phyloP scores from a whole-genome alignment of 148 eudicot species.

The Polygonum aviculare region DNA sequence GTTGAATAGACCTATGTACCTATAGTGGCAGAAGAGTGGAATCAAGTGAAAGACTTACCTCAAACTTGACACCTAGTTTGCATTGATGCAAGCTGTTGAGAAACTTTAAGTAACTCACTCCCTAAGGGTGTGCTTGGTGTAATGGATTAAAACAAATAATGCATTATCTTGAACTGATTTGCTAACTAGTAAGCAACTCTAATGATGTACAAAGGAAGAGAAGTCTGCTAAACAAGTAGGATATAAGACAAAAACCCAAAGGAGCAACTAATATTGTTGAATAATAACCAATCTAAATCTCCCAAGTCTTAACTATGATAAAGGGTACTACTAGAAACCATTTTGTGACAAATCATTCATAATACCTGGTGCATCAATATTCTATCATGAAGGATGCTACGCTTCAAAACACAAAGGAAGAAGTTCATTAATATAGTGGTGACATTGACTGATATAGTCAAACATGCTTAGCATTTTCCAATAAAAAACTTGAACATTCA shows the following conservation, averaged over 20 bases:
- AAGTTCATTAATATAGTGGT: too few species aligned
- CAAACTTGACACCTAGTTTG: not conserved
- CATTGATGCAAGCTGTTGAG: not conserved
- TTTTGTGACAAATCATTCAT: not conserved
- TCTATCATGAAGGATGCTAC: not conserved
- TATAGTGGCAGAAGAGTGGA: constrained; percentile 15
- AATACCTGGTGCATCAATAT: not conserved
- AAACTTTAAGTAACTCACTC: not conserved
- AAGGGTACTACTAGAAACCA: not conserved
- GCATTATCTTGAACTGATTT: too few species aligned
- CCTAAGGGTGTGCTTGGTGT: not conserved
- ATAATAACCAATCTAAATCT: not conserved
- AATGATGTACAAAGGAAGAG: not conserved
- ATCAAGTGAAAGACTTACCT: not conserved
- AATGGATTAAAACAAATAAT: too few species aligned
- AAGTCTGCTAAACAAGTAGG: not conserved
- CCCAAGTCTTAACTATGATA: not conserved
- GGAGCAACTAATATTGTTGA: not conserved
- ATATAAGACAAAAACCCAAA: not conserved
- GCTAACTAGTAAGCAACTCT: not conserved
- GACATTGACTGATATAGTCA: not conserved
- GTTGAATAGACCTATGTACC: constrained; percentile 94
- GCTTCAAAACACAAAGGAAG: too few species aligned
- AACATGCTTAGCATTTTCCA: not conserved
- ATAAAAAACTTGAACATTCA: not conserved